Conservation (phyloP, 768 basidiomycete species). For the Antrodiella citrinella region DNA sequence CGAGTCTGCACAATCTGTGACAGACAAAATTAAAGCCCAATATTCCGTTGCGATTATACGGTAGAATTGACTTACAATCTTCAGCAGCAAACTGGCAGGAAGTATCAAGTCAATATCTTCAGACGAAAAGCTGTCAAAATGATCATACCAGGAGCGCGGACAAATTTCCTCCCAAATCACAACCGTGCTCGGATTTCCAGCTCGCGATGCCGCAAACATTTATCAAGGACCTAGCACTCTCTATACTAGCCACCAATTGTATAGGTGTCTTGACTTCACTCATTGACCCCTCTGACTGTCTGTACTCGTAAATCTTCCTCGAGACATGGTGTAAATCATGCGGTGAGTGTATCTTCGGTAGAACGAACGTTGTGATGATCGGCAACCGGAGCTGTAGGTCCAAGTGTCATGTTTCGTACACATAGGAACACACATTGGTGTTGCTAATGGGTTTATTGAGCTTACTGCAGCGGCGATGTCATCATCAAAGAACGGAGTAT, state of each 20-base stretch:
- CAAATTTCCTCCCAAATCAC: constrained; percentile 42
- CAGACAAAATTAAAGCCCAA: too few relatives aligned
- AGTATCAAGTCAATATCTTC: too few relatives aligned
- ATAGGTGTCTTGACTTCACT: constrained; percentile 28
- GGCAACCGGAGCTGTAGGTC: constrained; percentile 38
- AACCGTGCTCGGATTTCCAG: constrained; percentile 48
- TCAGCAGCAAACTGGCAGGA: constrained; percentile 85
- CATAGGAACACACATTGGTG: too few relatives aligned
- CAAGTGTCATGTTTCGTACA: too few relatives aligned
- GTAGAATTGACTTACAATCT: constrained; percentile 78
- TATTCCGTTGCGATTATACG: too few relatives aligned
- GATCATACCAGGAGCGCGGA: constrained; percentile 63
- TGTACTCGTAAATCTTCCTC: constrained; percentile 30
- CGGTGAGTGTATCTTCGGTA: constrained; percentile 77
- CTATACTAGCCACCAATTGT: constrained; percentile 72
- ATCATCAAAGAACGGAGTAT: constrained; percentile 55
- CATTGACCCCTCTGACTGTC: constrained; percentile 14
- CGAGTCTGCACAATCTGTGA: constrained; percentile 84
- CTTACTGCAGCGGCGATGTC: constrained; percentile 57
- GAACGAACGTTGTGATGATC: constrained; percentile 56
- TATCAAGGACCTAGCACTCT: constrained; percentile 69
- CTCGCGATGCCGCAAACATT: constrained; percentile 62
- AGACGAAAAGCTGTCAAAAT: too few relatives aligned
- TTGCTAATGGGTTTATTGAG: too few relatives aligned
- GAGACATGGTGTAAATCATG: constrained; percentile 60